Conservation (phyloP, 768 basidiomycete genomes). For the Lactarius pseudohatsudake region DNA sequence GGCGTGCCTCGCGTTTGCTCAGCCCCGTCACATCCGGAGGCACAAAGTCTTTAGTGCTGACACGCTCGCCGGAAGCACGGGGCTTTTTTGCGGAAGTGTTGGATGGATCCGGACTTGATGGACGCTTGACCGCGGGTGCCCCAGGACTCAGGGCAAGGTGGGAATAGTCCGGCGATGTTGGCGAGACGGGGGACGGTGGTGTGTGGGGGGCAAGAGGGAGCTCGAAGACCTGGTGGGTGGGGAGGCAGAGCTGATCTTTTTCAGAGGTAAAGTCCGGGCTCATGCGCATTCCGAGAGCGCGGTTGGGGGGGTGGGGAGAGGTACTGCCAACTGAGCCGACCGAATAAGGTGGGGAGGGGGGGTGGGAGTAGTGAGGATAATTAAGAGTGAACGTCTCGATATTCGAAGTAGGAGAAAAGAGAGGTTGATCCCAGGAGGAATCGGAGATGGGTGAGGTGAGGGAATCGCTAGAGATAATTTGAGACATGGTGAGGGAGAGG, state of each 20-base stretch:
- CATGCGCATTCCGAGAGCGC: slow-evolving; percentile 53
- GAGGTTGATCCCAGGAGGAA: slow-evolving; percentile 49
- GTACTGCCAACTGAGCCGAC: slow-evolving; percentile 42
- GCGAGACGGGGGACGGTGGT: slow-evolving; percentile 37
- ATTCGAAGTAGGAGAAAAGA: slow-evolving; percentile 40
- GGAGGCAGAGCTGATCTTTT: slow-evolving; percentile 54
- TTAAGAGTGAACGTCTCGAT: slow-evolving; percentile 36
- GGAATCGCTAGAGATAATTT: slow-evolving; percentile 58
- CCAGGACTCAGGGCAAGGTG: slow-evolving; percentile 21
- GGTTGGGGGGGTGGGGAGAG: slow-evolving; percentile 36
- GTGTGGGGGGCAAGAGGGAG: slow-evolving; percentile 41
- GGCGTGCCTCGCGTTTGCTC: slow-evolving; percentile 85
- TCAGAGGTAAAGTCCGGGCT: slow-evolving; percentile 46
- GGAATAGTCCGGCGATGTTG: slow-evolving; percentile 34
- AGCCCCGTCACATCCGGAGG: slow-evolving; percentile 88
- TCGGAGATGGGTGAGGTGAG: slow-evolving; percentile 56
- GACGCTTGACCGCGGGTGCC: slow-evolving; percentile 31
- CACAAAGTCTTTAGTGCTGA: slow-evolving; percentile 77
- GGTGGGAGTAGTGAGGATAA: slow-evolving; percentile 33
- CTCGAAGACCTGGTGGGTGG: slow-evolving; percentile 75
- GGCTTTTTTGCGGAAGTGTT: slow-evolving; percentile 43
- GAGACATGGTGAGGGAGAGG: slow-evolving; percentile 49
- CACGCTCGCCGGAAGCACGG: slow-evolving; percentile 47
- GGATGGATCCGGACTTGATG: slow-evolving; percentile 34
- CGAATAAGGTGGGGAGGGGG: slow-evolving; percentile 44